phyloP scores from a whole-genome alignment of 495 filamentous ascomycete species.

The Talaromyces wortmannii region DNA sequence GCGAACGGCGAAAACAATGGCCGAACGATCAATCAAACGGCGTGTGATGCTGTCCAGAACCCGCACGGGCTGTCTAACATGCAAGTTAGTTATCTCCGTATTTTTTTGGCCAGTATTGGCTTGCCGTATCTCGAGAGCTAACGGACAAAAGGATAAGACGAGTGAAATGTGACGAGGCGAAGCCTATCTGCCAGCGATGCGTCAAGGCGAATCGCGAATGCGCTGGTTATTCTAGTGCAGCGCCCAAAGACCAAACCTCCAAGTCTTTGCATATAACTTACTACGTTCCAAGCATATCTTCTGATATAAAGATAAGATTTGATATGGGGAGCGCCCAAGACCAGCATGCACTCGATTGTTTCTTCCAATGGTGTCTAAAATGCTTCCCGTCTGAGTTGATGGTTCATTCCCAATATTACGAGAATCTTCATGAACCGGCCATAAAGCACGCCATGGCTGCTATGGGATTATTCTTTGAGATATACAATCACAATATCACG shows the following conservation, averaged over 20 bases:
- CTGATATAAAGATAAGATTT: neutral
- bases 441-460: slow-evolving; percentile 59
- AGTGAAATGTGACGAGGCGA: slow-evolving; percentile 26
- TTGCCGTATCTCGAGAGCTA: neutral
- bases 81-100: slow-evolving; percentile 11
- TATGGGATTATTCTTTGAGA: slow-evolving; percentile 54
- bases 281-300: neutral
- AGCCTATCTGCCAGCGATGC: slow-evolving; percentile 12
- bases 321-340: neutral
- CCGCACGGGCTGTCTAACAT: slow-evolving; percentile 24
- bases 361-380: neutral
- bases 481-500: slow-evolving; percentile 24
- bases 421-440: slow-evolving; percentile 37
- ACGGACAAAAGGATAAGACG: slow-evolving; percentile 7
- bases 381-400: slow-evolving; percentile 3
- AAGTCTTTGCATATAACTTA: neutral
- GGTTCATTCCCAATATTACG: neutral
- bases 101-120: neutral
- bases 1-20: neutral
- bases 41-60: slow-evolving; percentile 12
- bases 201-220: neutral
- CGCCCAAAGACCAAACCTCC: neutral
- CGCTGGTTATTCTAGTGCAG: neutral
- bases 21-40: neutral
- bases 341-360: slow-evolving; percentile 1